Evolutionary conservation across 805 yeast genomes (phyloP).

Genomic region (Candida railenensis): DNA sequence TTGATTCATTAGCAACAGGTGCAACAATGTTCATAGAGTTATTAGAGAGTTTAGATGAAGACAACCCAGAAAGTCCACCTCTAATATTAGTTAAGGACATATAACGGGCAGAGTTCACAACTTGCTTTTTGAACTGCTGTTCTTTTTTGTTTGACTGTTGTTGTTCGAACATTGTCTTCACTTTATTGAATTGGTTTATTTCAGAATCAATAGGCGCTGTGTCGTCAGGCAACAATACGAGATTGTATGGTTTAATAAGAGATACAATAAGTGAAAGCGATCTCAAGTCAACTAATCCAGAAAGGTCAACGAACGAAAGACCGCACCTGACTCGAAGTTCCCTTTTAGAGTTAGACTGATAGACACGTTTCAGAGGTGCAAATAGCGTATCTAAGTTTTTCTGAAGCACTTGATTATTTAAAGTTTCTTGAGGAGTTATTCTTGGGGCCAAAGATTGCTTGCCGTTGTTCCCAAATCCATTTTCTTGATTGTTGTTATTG

Average conservation of each 20-base stretch:
- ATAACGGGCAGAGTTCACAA: conserved; percentile 22
- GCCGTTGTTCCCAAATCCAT: conserved; percentile 14
- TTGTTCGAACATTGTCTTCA: conserved; percentile 27
- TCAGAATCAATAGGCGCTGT: conserved; percentile 18
- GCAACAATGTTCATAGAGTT: conserved; percentile 29
- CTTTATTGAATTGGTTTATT: conserved; percentile 26
- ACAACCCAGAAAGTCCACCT: conserved; percentile 20
- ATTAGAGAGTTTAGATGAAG: conserved; percentile 6
- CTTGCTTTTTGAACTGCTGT: conserved; percentile 17
- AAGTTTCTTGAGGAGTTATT: conserved; percentile 42
- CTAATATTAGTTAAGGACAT: conserved; percentile 32
- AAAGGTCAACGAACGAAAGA: conserved; percentile 72
- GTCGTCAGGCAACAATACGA: conserved; percentile 55
- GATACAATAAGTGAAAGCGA: conserved; percentile 79
- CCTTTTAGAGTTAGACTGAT: conserved; percentile 14
- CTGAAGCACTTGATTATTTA: conserved; percentile 39
- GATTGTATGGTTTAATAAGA: conserved; percentile 71
- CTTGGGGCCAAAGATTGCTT: conserved; percentile 18
- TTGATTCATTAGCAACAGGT: conserved; percentile 35
- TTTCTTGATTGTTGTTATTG: conserved; percentile 17
- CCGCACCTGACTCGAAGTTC: conserved; percentile 64
- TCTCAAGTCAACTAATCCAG: conserved; percentile 81
- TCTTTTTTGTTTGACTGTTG: conserved; percentile 26
- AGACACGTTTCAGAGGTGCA: conserved; percentile 50
- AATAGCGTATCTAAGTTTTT: conserved; percentile 47